Evolutionary conservation across 306 rosid species (phyloP).

Genomic region (Nissolia schottii): DNA sequence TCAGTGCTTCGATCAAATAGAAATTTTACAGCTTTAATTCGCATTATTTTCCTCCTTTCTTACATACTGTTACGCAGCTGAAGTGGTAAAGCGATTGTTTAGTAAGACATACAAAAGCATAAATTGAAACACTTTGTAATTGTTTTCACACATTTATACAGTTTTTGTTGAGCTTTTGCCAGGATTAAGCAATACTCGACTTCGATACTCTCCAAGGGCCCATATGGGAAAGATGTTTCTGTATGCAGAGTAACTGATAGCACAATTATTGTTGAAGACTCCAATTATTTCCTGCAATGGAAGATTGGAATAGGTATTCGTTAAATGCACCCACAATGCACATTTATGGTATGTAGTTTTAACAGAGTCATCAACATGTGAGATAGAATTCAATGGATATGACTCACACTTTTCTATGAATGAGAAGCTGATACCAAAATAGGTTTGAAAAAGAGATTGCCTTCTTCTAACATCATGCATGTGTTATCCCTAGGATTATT

Average conservation of each 20-base stretch:
- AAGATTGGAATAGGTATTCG: not conserved
- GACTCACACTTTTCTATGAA: too few species aligned
- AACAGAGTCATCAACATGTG: too few species aligned
- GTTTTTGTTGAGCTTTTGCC: not conserved
- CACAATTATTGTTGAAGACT: conserved; percentile 52
- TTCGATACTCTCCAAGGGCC: conserved; percentile 68
- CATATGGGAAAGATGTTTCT: conserved; percentile 72
- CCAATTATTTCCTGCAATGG: conserved; percentile 50
- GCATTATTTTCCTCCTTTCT: not conserved
- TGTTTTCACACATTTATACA: too few species aligned
- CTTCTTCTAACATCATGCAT: too few species aligned
- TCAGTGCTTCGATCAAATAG: too few species aligned
- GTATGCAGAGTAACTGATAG: conserved; percentile 53
- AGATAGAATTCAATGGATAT: too few species aligned
- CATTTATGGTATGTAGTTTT: not conserved
- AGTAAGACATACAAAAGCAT: not conserved
- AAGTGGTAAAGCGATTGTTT: not conserved
- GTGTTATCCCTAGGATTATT: too few species aligned
- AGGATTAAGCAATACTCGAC: conserved; percentile 24
- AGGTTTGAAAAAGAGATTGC: too few species aligned
- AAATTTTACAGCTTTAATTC: not conserved
- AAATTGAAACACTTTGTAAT: not conserved
- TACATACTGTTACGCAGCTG: not conserved
- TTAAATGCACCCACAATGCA: not conserved
- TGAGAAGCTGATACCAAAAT: not conserved